Evolutionary conservation across 2,329 filamentous ascomycete genomes (phyloP).

Genomic region (Sclerotinia glacialis): DNA sequence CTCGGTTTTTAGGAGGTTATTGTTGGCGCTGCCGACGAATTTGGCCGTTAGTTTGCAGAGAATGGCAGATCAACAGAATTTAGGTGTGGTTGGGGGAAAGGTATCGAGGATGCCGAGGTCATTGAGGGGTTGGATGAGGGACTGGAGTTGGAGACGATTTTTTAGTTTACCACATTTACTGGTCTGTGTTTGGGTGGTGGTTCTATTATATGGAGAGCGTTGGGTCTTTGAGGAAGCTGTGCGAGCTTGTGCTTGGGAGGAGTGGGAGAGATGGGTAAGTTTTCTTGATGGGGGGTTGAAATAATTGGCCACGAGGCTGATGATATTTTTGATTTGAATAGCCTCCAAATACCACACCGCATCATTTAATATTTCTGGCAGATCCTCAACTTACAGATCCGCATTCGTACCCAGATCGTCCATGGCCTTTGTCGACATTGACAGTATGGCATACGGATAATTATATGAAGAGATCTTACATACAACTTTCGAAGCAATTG

Average conservation of each 20-base stretch:
- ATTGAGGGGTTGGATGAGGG: slow-evolving; percentile 37
- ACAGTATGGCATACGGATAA: slow-evolving; percentile 79
- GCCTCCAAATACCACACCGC: slow-evolving; percentile 75
- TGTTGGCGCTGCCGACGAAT: slow-evolving; percentile 29
- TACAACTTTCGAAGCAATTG: slow-evolving; percentile 69
- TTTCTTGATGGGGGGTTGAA: not conserved
- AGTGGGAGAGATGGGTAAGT: slow-evolving; percentile 90
- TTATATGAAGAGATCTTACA: slow-evolving; percentile 81
- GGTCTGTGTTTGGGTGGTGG: slow-evolving; percentile 69
- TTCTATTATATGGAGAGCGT: slow-evolving; percentile 82
- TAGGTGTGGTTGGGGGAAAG: slow-evolving; percentile 25
- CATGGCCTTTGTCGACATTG: slow-evolving; percentile 65
- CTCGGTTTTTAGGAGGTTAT: slow-evolving; percentile 32
- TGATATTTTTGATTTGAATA: slow-evolving; percentile 41
- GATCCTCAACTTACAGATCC: slow-evolving; percentile 74
- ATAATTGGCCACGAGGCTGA: slow-evolving; percentile 28
- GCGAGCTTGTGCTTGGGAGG: slow-evolving; percentile 72
- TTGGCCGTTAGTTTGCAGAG: slow-evolving; percentile 31
- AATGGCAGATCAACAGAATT: slow-evolving; percentile 29
- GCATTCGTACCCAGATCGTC: slow-evolving; percentile 69
- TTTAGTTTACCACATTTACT: slow-evolving; percentile 65
- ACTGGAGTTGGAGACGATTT: slow-evolving; percentile 51
- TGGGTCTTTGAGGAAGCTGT: slow-evolving; percentile 71
- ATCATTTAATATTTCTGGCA: slow-evolving; percentile 67
- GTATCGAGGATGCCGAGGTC: slow-evolving; percentile 22